Conservation (phyloP, 768 basidiomycete species). For the Tylopilus sp. region DNA sequence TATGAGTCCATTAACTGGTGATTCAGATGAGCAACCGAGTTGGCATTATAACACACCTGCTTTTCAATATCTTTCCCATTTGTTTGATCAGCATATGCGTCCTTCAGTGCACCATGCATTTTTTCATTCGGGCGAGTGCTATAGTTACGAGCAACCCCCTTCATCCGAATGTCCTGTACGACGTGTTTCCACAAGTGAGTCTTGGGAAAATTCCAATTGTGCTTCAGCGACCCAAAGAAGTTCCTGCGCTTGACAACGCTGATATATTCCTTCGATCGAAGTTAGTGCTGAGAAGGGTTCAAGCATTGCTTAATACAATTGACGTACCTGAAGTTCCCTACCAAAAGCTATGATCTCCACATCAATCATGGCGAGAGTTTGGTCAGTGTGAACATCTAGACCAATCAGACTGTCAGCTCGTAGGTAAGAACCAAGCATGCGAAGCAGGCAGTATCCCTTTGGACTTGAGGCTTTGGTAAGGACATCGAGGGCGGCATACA, state of each 20-base stretch:
- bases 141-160: slow-evolving; percentile 32
- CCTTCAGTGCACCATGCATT: neutral
- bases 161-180: slow-evolving; percentile 30
- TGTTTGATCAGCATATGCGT: neutral
- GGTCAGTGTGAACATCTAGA: neutral
- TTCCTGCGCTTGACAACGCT: too few species aligned
- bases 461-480: neutral
- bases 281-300: neutral
- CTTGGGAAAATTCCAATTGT: slow-evolving; percentile 36
- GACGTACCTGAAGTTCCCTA: neutral
- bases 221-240: too few species aligned
- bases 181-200: slow-evolving; percentile 33
- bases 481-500: too few species aligned
- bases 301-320: neutral
- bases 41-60: neutral
- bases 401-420: neutral
- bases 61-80: neutral
- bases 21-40: too few species aligned
- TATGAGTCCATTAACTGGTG: too few species aligned
- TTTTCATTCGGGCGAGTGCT: slow-evolving; percentile 34
- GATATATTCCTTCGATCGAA: neutral
- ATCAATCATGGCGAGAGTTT: neutral
- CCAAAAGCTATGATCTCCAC: neutral
- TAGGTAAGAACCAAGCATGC: neutral
- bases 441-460: neutral